Conservation (phyloP, 2,329 filamentous ascomycete species). For the Aureobasidium sp. region DNA sequence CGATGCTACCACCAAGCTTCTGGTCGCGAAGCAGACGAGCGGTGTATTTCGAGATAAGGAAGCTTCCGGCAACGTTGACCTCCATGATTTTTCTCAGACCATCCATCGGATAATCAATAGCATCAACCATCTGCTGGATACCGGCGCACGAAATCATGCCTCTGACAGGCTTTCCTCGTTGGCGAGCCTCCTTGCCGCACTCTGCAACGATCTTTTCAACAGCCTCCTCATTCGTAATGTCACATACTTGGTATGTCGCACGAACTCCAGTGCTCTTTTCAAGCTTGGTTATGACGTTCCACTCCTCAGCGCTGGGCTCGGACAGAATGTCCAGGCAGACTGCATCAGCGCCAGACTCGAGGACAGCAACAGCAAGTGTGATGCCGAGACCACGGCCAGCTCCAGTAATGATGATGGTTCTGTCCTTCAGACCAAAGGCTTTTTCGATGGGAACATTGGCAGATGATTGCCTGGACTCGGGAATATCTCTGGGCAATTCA, state of each 20-base stretch:
- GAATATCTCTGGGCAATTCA: conserved; percentile 19
- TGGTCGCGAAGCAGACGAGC: conserved; percentile 32
- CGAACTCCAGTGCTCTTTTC: conserved; percentile 57
- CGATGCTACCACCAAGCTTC: conserved; percentile 24
- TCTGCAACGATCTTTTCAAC: conserved; percentile 31
- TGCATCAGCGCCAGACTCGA: conserved; percentile 59
- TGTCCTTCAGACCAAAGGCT: conserved; percentile 47
- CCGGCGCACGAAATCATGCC: conserved; percentile 36
- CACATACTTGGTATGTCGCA: conserved; percentile 28
- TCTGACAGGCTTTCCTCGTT: conserved; percentile 39
- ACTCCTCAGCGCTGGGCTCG: conserved; percentile 44
- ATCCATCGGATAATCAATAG: conserved; percentile 30
- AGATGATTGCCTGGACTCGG: conserved; percentile 21
- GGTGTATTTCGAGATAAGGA: conserved; percentile 31
- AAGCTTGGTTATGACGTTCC: conserved; percentile 22
- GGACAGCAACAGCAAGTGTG: conserved; percentile 55
- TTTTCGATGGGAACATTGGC: conserved; percentile 19
- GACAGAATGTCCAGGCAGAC: conserved; percentile 47
- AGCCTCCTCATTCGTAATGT: conserved; percentile 32
- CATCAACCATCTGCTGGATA: conserved; percentile 30
- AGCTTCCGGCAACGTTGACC: conserved; percentile 33
- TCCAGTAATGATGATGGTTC: conserved; percentile 63
- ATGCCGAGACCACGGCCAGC: conserved; percentile 65
- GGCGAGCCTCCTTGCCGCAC: conserved; percentile 29
- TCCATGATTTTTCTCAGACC: conserved; percentile 32